phyloP scores from a whole-genome alignment of 2,329 filamentous ascomycete species.

The Paecilomyces formosus region DNA sequence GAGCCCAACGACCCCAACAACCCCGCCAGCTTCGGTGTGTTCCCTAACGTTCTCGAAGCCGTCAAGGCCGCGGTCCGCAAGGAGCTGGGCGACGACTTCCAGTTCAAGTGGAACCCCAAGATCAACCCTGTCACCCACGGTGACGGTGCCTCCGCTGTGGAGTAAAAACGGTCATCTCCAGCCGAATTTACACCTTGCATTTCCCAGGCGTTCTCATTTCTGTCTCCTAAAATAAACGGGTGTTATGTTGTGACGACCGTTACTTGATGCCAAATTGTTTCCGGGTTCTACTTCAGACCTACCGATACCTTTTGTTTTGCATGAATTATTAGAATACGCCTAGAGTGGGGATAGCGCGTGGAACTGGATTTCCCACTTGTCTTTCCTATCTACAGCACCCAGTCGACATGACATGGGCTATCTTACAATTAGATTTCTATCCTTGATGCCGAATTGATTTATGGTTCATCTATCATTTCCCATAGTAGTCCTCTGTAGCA shows the following conservation, averaged over 20 bases:
- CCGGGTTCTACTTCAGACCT: neutral
- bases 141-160: conserved; percentile 47
- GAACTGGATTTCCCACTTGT: neutral
- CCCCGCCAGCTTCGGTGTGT: conserved; percentile 70
- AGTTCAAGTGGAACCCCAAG: conserved; percentile 63
- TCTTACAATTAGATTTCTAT: neutral
- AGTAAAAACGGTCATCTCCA: conserved; percentile 39
- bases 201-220: neutral
- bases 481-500: neutral
- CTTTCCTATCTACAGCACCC: neutral
- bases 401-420: neutral
- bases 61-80: conserved; percentile 61
- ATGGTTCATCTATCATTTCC: neutral
- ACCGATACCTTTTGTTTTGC: neutral
- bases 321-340: neutral
- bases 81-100: conserved; percentile 66
- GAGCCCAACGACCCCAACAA: conserved; percentile 65
- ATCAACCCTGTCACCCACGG: conserved; percentile 60
- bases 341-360: neutral
- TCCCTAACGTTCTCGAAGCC: conserved; percentile 64
- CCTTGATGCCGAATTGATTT: neutral
- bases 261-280: neutral
- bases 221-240: neutral
- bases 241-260: neutral
- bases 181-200: neutral